Conservation (phyloP, 352 stramenopile genomes). For the Phytopythium litorale region DNA sequence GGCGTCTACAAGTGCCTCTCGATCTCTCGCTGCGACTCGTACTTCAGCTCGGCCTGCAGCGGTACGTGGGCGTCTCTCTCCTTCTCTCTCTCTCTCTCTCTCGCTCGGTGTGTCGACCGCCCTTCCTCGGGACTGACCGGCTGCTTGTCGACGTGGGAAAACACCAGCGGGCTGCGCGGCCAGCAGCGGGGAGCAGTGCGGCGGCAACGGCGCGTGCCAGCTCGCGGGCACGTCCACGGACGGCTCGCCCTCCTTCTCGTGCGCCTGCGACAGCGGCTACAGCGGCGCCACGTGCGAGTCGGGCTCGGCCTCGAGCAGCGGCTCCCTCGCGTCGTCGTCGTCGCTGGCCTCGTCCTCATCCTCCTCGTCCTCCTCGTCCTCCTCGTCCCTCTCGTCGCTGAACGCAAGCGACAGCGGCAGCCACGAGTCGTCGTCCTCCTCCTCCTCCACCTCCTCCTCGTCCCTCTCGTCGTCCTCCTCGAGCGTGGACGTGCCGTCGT, state of each 20-base stretch:
- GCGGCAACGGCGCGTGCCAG: conserved; percentile 58
- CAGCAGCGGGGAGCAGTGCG: conserved; percentile 54
- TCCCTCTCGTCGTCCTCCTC: conserved; percentile 8
- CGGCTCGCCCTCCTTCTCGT: conserved; percentile 44
- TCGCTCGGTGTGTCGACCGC: not conserved
- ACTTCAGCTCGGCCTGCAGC: conserved; percentile 57
- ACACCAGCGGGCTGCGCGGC: conserved; percentile 28
- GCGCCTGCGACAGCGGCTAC: conserved; percentile 63
- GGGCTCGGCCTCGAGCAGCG: conserved; percentile 3
- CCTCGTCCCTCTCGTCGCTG: conserved; percentile 10
- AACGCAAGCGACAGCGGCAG: conserved; percentile 9
- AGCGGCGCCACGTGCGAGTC: conserved; percentile 53
- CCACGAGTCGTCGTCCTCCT: conserved; percentile 6
- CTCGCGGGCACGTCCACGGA: conserved; percentile 13
- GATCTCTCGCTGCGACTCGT: conserved; percentile 67
- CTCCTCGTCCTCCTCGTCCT: conserved; percentile 7
- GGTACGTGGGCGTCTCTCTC: conserved; percentile 20
- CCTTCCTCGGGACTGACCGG: not conserved
- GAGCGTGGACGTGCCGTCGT: conserved; percentile 8
- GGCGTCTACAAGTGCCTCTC: conserved; percentile 82
- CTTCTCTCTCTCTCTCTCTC: not conserved
- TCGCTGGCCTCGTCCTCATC: not conserved
- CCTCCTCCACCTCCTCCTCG: conserved; percentile 8
- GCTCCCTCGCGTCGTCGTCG: conserved; percentile 6
- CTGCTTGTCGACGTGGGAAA: not conserved